Conservation (phyloP, 331 rosid genomes). For the Quercus phellos region DNA sequence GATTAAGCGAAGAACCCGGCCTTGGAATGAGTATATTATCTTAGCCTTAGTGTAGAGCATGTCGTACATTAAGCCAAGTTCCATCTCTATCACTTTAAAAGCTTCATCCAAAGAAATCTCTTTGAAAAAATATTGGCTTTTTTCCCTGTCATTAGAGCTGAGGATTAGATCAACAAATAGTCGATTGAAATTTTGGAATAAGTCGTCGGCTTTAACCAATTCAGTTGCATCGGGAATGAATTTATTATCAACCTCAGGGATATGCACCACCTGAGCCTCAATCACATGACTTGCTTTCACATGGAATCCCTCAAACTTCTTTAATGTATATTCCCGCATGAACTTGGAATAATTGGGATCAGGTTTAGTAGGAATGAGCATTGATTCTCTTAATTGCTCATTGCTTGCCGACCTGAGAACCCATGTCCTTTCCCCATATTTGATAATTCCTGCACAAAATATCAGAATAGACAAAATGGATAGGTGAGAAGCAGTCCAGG, state of each 20-base stretch:
- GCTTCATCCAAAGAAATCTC: too few relatives aligned
- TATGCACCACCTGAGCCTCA: neutral
- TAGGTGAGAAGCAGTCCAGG: neutral
- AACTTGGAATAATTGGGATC: constrained; percentile 24
- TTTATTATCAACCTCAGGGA: neutral
- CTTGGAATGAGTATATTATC: too few relatives aligned
- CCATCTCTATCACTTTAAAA: too few relatives aligned
- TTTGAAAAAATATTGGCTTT: neutral
- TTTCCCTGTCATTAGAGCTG: constrained; percentile 20
- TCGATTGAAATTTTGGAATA: constrained; percentile 5
- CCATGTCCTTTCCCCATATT: constrained; percentile 30
- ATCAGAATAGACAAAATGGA: neutral
- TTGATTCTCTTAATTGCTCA: constrained; percentile 18
- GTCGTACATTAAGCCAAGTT: too few relatives aligned
- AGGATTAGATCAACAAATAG: constrained; percentile 38
- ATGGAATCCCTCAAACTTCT: constrained; percentile 10
- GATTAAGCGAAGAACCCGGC: too few relatives aligned
- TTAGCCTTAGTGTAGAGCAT: too few relatives aligned
- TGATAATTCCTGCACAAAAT: neutral
- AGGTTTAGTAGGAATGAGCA: constrained; percentile 16
- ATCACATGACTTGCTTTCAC: neutral
- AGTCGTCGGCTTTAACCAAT: neutral
- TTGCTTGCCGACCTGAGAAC: constrained; percentile 21
- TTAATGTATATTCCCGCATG: constrained; percentile 14
- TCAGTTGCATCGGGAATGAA: neutral